Evolutionary conservation across 1,284 basidiomycete genomes (phyloP).

Genomic region (Puccinia novopanici): DNA sequence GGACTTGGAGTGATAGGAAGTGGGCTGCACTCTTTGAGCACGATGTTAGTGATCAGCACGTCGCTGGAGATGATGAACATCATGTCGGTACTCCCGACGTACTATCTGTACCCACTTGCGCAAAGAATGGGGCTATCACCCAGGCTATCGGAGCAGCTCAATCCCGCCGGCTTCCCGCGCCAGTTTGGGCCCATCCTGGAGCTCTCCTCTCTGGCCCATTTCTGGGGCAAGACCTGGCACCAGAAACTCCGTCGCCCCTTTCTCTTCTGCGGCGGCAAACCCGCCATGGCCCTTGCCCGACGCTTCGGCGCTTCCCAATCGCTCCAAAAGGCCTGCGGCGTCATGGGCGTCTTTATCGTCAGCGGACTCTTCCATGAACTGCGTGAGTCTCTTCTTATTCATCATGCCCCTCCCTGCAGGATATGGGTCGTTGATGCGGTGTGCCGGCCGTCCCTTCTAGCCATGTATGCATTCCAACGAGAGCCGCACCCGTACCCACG

Average conservation of each 20-base stretch:
- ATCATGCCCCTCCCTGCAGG: background rate
- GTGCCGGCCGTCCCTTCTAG: background rate
- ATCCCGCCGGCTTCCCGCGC: background rate
- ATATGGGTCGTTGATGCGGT: background rate
- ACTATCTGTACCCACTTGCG: background rate
- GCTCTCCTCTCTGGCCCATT: conserved; percentile 23
- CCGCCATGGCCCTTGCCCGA: background rate
- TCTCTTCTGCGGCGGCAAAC: conserved; percentile 33
- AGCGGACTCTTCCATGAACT: conserved; percentile 43
- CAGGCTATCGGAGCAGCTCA: background rate
- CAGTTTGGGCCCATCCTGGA: conserved; percentile 15
- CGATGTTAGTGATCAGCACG: background rate
- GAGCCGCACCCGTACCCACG: conserved; percentile 21
- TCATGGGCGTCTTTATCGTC: conserved; percentile 31
- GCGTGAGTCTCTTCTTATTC: conserved; percentile 16
- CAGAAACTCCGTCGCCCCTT: conserved; percentile 22
- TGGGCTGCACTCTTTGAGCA: background rate
- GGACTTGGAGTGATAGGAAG: background rate
- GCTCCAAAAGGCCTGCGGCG: conserved; percentile 7
- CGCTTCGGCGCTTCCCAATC: background rate
- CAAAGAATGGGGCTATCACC: background rate
- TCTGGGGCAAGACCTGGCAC: conserved; percentile 43
- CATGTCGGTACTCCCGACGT: background rate
- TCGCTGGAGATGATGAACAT: background rate
- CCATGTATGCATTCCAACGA: conserved; percentile 4